phyloP scores from a whole-genome alignment of 2,329 filamentous ascomycete genomes.

The Ophiostoma novo-ulmi region DNA sequence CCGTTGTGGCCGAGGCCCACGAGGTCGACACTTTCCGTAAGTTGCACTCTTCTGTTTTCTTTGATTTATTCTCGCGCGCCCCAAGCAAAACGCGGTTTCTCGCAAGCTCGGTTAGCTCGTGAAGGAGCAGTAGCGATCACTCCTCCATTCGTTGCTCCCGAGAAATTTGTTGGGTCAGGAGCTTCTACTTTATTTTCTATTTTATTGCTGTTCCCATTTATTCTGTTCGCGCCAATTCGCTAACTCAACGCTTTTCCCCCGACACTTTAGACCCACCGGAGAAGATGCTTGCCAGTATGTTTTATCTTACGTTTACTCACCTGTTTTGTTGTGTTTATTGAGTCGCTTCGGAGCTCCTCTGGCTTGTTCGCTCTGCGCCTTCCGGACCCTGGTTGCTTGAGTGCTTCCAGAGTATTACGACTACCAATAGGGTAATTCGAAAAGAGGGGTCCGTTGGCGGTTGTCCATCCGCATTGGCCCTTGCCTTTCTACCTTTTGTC shows the following conservation, averaged over 20 bases:
- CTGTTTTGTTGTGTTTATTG: background rate
- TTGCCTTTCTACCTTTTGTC: background rate
- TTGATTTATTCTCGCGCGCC: conserved; percentile 5
- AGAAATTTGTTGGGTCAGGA: conserved; percentile 24
- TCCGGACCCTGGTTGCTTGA: background rate
- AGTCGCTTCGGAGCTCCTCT: background rate
- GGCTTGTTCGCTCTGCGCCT: background rate
- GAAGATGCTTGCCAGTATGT: conserved; percentile 64
- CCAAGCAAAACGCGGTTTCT: background rate
- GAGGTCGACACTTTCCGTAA: conserved; percentile 68
- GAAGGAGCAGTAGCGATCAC: background rate
- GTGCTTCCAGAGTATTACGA: too few species aligned
- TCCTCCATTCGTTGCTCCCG: background rate
- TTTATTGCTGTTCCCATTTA: conserved; percentile 7
- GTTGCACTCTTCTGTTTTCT: conserved; percentile 29
- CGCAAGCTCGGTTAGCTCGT: background rate
- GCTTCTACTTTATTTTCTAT: background rate
- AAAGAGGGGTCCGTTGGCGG: conserved; percentile 3
- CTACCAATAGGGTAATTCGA: background rate
- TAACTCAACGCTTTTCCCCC: conserved; percentile 26
- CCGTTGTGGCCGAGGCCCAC: conserved; percentile 70
- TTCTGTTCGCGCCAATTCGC: conserved; percentile 17
- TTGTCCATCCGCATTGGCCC: background rate
- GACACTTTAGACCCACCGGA: conserved; percentile 51
- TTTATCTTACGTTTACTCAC: background rate